Base-by-base conservation (phyloP, 768 basidiomycete genomes). In the Leucocoprinus leucothites region DNA sequence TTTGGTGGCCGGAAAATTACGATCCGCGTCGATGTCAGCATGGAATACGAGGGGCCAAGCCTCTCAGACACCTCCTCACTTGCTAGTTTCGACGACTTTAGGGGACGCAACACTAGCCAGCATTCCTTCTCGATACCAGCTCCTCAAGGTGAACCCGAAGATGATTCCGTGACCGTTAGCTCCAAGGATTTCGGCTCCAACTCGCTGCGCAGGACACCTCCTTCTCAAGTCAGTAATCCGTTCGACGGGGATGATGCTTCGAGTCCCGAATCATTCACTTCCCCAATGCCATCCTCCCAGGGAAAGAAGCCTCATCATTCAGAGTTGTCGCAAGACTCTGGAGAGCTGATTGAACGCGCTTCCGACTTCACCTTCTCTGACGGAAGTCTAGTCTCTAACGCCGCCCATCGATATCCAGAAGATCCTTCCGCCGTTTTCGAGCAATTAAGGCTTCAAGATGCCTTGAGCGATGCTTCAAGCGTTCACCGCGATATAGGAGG, bases 1-100 rank as follows among this genome's bases (percentile, higher is more conserved):
- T 84, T 85, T 62, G 76, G 81, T 9, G 74, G 79, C 31, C 77
- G 81, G 42, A 92, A 85, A 66, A 88, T 97, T 53, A 89, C 87
- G 0, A 71, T 97, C 14, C 78, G 82, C 8, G 82, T 97, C 34
- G 77, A 86, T 43, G 85, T 98, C 40, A 75, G 77, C 8, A 84
- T 95, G 58, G 94, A 95, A 58, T 95, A 93, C 62, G 94, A 97
- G 67, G 92, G 92, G 0, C 92, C 89, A 13, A 91, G 88, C 69
- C 76, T 97, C 55, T 94, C 91, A 8, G 95, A 97, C 61, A 91
- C 93, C 1, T 85, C 84, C 9, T 94, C 92, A 8, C 71, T 95
- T 16, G 82, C 80, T 19, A 92, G 91, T 65, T 63, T 87, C 64
- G 89, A 95, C 41, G 88, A 91, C 60, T 85, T 84, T 71, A 73